These are phyloP conservation scores for Yarrowia galli DNA, from an alignment of 1,139 yeast species.

Conservation along the genomic window DNA sequence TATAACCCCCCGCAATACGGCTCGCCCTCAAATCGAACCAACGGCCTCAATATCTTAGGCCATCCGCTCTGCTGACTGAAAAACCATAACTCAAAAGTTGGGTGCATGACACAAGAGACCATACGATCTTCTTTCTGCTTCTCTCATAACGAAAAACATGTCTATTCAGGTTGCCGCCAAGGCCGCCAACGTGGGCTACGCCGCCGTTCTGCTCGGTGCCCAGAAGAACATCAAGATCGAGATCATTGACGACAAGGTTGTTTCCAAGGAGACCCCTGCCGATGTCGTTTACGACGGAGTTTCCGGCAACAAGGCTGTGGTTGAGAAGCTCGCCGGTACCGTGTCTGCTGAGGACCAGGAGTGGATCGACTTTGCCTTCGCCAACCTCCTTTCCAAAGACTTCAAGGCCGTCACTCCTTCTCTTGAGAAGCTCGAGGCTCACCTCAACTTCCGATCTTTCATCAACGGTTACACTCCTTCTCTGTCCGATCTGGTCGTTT, in stretches of 20 bases:
- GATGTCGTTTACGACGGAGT: constrained; percentile 46
- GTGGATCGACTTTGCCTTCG: constrained; percentile 75
- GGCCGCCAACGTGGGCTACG: constrained; percentile 82
- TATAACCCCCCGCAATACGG: background rate
- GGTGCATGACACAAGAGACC: background rate
- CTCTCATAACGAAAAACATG: constrained; percentile 37
- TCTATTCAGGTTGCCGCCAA: constrained; percentile 69
- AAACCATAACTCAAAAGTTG: constrained; percentile 2
- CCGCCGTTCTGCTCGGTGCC: constrained; percentile 80
- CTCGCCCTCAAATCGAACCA: background rate
- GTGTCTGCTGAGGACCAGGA: constrained; percentile 48
- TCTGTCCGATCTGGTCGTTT: constrained; percentile 82
- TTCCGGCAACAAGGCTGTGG: constrained; percentile 46
- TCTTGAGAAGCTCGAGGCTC: constrained; percentile 81
- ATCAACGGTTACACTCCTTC: constrained; percentile 70
- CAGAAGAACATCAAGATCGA: constrained; percentile 65
- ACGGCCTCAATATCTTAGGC: background rate
- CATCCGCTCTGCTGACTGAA: background rate
- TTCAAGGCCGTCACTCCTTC: constrained; percentile 82
- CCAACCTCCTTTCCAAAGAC: constrained; percentile 78
- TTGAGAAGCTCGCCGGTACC: constrained; percentile 52
- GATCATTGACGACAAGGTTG: constrained; percentile 64
- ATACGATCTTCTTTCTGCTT: constrained; percentile 12
- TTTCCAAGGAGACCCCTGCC: constrained; percentile 48
- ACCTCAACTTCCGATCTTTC: constrained; percentile 84